Percentiles rank a stretch among this genome's conserved stretches.
Evolutionary conservation across 305 asterid species (phyloP).

Genomic region (Fraxinus nigra): DNA sequence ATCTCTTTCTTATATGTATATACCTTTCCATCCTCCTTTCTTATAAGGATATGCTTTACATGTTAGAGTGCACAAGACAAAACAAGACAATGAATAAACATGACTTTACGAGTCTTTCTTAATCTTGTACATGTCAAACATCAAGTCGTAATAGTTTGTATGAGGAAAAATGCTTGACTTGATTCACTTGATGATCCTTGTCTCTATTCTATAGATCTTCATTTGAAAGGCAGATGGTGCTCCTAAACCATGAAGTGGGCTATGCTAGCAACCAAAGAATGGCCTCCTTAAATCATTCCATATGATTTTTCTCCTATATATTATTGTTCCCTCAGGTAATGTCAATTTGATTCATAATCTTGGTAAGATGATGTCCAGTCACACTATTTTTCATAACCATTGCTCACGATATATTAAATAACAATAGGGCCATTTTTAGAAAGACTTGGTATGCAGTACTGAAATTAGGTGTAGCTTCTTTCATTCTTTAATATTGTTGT

Average conservation of each 20-base stretch:
- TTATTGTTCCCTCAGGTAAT: neutral
- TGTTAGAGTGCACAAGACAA: neutral
- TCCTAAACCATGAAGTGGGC: slow-evolving; percentile 17
- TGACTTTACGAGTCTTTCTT: neutral
- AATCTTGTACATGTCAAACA: neutral
- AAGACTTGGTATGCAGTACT: neutral
- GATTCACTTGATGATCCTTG: neutral
- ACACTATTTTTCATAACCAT: neutral
- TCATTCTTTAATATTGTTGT: neutral
- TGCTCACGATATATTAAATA: neutral
- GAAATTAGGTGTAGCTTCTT: neutral
- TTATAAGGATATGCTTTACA: neutral
- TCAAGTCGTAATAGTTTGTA: neutral
- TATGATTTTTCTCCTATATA: neutral
- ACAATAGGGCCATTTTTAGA: neutral
- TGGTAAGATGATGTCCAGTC: neutral
- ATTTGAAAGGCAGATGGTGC: slow-evolving; percentile 14
- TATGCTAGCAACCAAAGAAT: neutral
- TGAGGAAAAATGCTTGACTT: neutral
- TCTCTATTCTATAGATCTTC: neutral
- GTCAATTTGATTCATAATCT: neutral
- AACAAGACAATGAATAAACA: neutral
- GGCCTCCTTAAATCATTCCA: neutral
- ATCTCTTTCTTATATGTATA: neutral
- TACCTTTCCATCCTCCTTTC: neutral